Evolutionary conservation across 495 filamentous ascomycete species (phyloP), one percentile per base, ranked within the genome.

Genomic region (Xylaria scruposa): DNA sequence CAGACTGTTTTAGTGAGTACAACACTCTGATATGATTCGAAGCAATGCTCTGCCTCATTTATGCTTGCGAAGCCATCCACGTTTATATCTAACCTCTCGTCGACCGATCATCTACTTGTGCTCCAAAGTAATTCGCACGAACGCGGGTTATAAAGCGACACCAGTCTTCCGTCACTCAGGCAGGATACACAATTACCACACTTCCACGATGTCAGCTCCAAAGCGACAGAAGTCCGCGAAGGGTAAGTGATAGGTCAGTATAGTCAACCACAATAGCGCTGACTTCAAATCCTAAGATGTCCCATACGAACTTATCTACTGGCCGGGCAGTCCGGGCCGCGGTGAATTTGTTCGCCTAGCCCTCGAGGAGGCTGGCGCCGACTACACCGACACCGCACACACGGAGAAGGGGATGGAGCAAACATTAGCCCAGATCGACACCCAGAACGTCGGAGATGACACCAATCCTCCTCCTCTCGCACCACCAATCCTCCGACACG

Each of bases 281-380:
- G 38, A 46, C n/a, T 29, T 24, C 24, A 24, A 69, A 36, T 29
- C 10, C 24, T 8, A 60, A 75, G 80, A 83, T 61, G 79, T 80
- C 33, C 80, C 83, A 0, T 87, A 90, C 80, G 79, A 87, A 44
- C 87, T 91, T 51, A 79, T 90, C 78, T 92, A 93, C 84, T 90
- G 88, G 85, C 89, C 90, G 36, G 76, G 78, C 46, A 78, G 90
- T 59, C 91, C 91, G 65, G 91, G 91, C 63, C 88, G 91, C 71
- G 90, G 88, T 56, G 91, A 93, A 74, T 84, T 83, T 76, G 81
- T 92, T 78, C 89, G 91, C 29, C 87, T 93, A 47, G 85, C 81
- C 24, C 83, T 93, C 76, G 91, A 92, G 82, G 90, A 86, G 44
- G 83, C 86, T 31, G 81, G 83, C 24, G 86, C 85, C 24, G 77